phyloP scores from a whole-genome alignment of 1,139 yeast species.

The Candida buenavistaensis region DNA sequence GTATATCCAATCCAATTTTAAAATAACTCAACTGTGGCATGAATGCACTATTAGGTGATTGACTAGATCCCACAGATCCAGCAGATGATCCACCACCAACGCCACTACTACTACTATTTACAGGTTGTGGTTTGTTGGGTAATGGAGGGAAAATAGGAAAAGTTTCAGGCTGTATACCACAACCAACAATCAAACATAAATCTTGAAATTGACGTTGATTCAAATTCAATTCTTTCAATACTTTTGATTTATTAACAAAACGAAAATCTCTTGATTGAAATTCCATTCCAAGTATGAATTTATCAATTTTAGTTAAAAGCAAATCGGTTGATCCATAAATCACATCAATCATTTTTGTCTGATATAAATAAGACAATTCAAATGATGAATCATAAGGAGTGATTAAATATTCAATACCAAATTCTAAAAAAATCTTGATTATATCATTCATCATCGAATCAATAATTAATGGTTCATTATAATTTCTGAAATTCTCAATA shows the following conservation, averaged over 20 bases:
- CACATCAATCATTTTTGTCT: constrained; percentile 61
- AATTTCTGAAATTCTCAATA: constrained; percentile 44
- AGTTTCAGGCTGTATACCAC: constrained; percentile 67
- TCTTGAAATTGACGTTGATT: constrained; percentile 71
- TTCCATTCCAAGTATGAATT: constrained; percentile 73
- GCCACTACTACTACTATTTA: background rate
- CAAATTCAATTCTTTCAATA: constrained; percentile 61
- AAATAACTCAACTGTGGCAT: constrained; percentile 40
- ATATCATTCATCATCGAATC: constrained; percentile 57
- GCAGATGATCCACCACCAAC: background rate
- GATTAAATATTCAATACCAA: constrained; percentile 64
- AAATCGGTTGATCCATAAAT: constrained; percentile 85
- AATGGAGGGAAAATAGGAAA: constrained; percentile 58
- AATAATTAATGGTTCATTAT: constrained; percentile 46
- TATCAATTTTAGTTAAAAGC: constrained; percentile 63
- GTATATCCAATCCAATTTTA: constrained; percentile 43
- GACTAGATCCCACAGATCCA: background rate
- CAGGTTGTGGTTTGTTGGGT: constrained; percentile 25
- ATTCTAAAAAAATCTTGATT: constrained; percentile 55
- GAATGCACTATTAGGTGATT: background rate
- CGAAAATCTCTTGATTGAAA: constrained; percentile 63
- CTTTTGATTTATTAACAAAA: constrained; percentile 59
- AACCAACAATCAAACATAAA: constrained; percentile 75
- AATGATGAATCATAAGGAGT: constrained; percentile 85
- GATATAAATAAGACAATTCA: constrained; percentile 73